These are phyloP conservation scores for Hypoxylon sp. DNA, from an alignment of 2,329 filamentous ascomycete species.

Conservation along the genomic window DNA sequence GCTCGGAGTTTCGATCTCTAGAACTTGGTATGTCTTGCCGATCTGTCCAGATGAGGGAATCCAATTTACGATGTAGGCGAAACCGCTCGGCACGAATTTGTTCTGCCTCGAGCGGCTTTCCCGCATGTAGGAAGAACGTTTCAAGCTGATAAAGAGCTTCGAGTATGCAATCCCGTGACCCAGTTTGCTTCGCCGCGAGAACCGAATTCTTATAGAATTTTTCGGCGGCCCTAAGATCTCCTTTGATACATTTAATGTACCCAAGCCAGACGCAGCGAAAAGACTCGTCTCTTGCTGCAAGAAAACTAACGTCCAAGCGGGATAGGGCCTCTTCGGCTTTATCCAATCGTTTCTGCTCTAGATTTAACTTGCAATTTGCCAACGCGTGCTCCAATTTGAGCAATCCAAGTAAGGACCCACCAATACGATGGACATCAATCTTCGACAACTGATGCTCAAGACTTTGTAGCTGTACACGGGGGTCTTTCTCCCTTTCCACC, in stretches of 20 bases:
- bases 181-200: slow-evolving; percentile 47
- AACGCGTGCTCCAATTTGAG: slow-evolving; percentile 50
- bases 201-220: slow-evolving; percentile 48
- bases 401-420: slow-evolving; percentile 43
- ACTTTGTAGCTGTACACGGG: slow-evolving; percentile 42
- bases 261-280: slow-evolving; percentile 52
- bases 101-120: slow-evolving; percentile 48
- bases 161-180: slow-evolving; percentile 49
- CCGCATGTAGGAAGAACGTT: slow-evolving; percentile 49
- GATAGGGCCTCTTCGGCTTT: slow-evolving; percentile 48
- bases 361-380: slow-evolving; percentile 49
- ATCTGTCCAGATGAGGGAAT: slow-evolving; percentile 48
- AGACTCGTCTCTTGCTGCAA: slow-evolving; percentile 49
- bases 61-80: slow-evolving; percentile 44
- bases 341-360: slow-evolving; percentile 45
- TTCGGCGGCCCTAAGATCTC: slow-evolving; percentile 46
- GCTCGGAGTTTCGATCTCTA: slow-evolving; percentile 5
- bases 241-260: slow-evolving; percentile 48
- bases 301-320: slow-evolving; percentile 37
- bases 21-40: slow-evolving; percentile 19
- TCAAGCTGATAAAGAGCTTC: slow-evolving; percentile 53
- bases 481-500: slow-evolving; percentile 48
- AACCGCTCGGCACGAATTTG: slow-evolving; percentile 48
- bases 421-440: slow-evolving; percentile 31
- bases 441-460: slow-evolving; percentile 46